Base-by-base conservation (phyloP, 257 asterid genomes). In the Fraxinus excelsior region DNA sequence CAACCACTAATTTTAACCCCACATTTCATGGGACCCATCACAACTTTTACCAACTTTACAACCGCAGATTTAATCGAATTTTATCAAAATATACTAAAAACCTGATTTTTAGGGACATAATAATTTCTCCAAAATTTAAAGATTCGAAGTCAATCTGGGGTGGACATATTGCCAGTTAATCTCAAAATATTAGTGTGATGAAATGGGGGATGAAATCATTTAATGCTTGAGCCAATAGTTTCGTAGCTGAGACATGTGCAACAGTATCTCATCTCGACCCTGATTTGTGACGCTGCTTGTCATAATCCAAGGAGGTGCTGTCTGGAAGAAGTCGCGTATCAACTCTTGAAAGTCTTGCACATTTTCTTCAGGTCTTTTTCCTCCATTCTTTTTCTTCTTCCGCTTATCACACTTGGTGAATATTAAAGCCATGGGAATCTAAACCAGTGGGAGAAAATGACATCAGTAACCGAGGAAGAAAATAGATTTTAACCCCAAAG, bases 161-260 rank as follows among this genome's bases (percentile, higher is more conserved):
- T 53, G 1, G 64, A 21, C 66, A 8, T 58, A 5, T 7, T 23
- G 26, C 13, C 12, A 21, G 29, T 62, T 26, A 62, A 62, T 26
- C 68, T 25, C n/a, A 23, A 25, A 62, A 62, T 42, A 12, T 6
- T 12, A 12, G 34, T 19, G 34, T 66, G 16, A n/a, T 21, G 67
- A 42, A 18, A 21, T 21, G 72, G 8, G 28, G 42, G 26, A 42
- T 16, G 1, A 2, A 68, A 13, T 28, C 13, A 44, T 32, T 76
- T 74, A 93, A 81, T 96, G 96, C 82, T 96, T 96, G 79, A 93
- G 97, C 99, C 99, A 93, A 85, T 96, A 96, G 82, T 93, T 96
- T 32, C 97, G 79, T 31, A 96, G 88, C 92, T 96, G 99, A 66
- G 99, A 90, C 93, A 93, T 93, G 85, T 96, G 99, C 89, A 93